Evolutionary conservation across 768 basidiomycete genomes (phyloP), one percentile per base, ranked within the genome.

Genomic region (Macrocybe gigantea): DNA sequence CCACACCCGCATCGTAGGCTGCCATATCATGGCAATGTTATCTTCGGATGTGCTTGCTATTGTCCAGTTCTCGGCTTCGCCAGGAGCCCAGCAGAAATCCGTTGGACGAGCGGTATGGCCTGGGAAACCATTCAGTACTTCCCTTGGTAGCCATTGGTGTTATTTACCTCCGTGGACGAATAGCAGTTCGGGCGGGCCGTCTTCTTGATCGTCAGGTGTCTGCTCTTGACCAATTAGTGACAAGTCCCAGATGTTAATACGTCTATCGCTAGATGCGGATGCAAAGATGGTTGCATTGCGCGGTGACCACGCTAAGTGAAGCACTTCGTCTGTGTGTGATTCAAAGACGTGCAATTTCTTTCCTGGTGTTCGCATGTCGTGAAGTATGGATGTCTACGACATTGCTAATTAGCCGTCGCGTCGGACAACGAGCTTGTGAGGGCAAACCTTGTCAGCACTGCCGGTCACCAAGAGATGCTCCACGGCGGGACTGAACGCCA

Each of bases 21-120:
- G 90, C 96, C 96, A 99, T 5, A 95, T 82, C 90, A 95, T 94
- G 38, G 92, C 78, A 15, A 97, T 82, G 54, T 99, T 99, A 64
- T 99, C 95, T 63, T 98, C 95, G 0, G 94, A 95, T n/a, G 88
- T 80, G 53, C 82, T 93, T 5, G 84, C 75, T 0, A 85, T 75
- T 6, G 87, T 92, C 92, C 92, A 95, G 53, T 83, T 82, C 59
- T 94, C 91, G 13, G 71, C 71, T 54, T 77, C 71, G 10, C 82
- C 85, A 3, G 90, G 88, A n/a, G 88, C 92, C 96, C 96, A 98
- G 59, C 85, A 88, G 64, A 98, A 85, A 66, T 99, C 96, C 1
- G 90, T 88, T 1, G 93, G 93, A 33, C 90, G 82, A 30, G 91
- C 79, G 3, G 90, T 93, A 57, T 93, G 90, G 14, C 90, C 88